Base-by-base conservation (phyloP, 2,329 filamentous ascomycete genomes). In the Lomentospora prolificans region DNA sequence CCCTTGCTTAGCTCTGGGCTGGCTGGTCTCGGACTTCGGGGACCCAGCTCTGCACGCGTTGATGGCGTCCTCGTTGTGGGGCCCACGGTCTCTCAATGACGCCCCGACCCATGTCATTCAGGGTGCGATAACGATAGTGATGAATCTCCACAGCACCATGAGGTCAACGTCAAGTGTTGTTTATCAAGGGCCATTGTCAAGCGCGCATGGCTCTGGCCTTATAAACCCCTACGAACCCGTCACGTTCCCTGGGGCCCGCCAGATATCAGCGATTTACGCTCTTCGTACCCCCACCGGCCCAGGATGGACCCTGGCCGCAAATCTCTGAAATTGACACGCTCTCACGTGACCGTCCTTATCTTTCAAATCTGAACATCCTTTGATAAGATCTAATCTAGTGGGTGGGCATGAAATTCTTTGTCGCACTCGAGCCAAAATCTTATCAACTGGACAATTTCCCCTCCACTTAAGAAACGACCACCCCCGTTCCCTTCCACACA, bases 361-460 rank as follows among this genome's bases (percentile, higher is more conserved):
- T 51, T 41, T 39, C 53, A 39, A 30, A 41, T 25, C 22, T 36
- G 24, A n/a, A 25, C 19, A 19, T 28, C 25, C 28, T 24, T 48
- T 50, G 53, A 55, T 55, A 55, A 55, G 53, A 55, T 55, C 53
- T 55, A 39, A 51, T 55, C 46, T n/a, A 48, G 4, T 55, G 44
- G 46, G 53, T 55, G 53, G 53, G 53, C 53, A 39, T 30, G 53
- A 55, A 55, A 55, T 55, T 55, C 53, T 55, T 54, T 55, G 53
- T 50, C 53, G 53, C 53, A 30, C 44, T 51, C 53, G 33, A 50
- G 30, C 53, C 25, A 50, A 55, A 55, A 55, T 55, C 53, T 55
- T 55, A 50, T 51, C 53, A 55, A 48, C 44, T 48, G 44, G 44
- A 10, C 44, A 48, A 48, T 48, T 48, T 22, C 44, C 44, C 44